Base-by-base conservation (phyloP, 768 basidiomycete species). In the Kwoniella europaea region DNA sequence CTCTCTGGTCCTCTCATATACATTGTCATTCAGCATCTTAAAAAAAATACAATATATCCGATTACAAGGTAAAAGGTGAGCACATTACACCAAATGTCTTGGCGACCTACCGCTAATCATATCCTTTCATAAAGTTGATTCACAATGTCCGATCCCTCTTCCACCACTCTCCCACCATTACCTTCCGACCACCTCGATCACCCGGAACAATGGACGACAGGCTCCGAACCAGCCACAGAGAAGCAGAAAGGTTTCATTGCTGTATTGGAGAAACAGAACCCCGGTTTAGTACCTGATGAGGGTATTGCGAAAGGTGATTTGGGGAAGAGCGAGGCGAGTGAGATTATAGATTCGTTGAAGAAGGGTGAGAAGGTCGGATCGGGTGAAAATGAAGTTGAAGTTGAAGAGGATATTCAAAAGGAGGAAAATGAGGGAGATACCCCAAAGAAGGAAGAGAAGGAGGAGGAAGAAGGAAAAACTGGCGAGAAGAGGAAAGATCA, bases 291-390 rank as follows among this genome's bases (percentile, higher is more conserved):
- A 6, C 69, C 74, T 3, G 69, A 57, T 12, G 76, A 54, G 10
- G 75, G 72, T 0, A 29, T 76, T 9, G 77, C 82, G 29, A 69
- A 72, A 5, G 77, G 73, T 4, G 63, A 55, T 5, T 46, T 83
- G 64, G 73, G 75, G 20, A 83, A 83, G 72, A 76, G 74, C 52
- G 80, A 82, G 56, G 82, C 82, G 4, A 80, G 79, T 54, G 80
- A 79, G 64, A 71, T 79, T 50, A 84, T 84, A 55, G 80, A 83
- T 29, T 73, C 75, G 42, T 67, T 83, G 60, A 82, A 82, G 73
- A 71, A 71, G 9, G 74, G 76, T n/a, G 27, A 73, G 53, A 63
- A 42, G 5, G 68, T 64, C 6, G 35, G 35, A 35, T 35, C 35
- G 35, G 6, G 1, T 35, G 35, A 35, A 35, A 35, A 35, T 7